Conservation (phyloP, 2,329 filamentous ascomycete genomes). For the Alternaria burnsii region DNA sequence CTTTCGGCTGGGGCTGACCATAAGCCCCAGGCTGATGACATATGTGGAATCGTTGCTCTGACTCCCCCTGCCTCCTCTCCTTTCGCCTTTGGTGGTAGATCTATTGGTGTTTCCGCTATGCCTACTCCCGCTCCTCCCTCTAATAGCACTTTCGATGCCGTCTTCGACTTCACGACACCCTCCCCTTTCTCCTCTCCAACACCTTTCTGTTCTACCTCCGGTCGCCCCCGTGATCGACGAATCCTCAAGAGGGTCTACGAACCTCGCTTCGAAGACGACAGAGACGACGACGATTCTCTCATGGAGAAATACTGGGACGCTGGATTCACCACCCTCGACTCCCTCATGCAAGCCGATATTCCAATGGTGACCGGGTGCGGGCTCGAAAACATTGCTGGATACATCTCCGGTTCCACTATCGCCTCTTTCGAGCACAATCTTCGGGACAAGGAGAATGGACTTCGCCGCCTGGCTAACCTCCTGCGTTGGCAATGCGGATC, state of each 20-base stretch:
- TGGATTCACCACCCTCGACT: not conserved
- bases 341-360: not conserved
- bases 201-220: not conserved
- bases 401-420: constrained; percentile 6
- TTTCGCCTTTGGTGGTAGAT: not conserved
- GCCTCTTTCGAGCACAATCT: constrained; percentile 7
- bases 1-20: constrained; percentile 6
- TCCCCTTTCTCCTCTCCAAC: not conserved
- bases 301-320: not conserved
- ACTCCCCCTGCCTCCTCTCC: not conserved
- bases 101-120: not conserved
- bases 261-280: not conserved
- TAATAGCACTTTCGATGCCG: not conserved
- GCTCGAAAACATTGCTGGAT: not conserved
- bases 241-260: not conserved
- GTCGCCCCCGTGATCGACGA: not conserved
- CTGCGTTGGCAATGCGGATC: constrained; percentile 8
- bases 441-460: not conserved
- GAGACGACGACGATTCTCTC: not conserved
- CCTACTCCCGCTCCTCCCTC: not conserved
- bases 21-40: constrained; percentile 4
- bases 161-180: not conserved
- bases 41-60: not conserved
- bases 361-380: not conserved
- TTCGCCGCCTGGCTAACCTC: constrained; percentile 3